Conservation (phyloP, 1,284 basidiomycete species). For the Marasmius sp. region DNA sequence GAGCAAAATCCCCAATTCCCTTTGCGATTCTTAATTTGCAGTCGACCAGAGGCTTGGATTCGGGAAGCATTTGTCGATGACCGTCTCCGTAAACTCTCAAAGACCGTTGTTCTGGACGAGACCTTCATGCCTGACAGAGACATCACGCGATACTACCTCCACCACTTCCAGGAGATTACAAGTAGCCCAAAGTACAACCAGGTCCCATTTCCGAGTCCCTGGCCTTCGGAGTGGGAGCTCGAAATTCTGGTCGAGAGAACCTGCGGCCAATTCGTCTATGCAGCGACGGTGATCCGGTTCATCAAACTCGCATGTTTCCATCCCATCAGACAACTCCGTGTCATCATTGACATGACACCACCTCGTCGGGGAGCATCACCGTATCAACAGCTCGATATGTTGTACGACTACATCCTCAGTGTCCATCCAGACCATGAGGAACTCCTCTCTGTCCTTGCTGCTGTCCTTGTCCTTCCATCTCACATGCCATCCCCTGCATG, state of each 20-base stretch:
- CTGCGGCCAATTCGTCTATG: conserved; percentile 11
- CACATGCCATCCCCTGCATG: not conserved
- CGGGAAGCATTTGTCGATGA: conserved; percentile 8
- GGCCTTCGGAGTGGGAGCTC: conserved; percentile 5
- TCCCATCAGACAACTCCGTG: conserved; percentile 2
- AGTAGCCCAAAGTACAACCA: not conserved
- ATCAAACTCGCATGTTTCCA: not conserved
- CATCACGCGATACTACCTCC: not conserved
- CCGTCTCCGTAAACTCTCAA: not conserved
- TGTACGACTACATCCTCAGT: conserved; percentile 8
- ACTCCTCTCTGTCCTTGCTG: not conserved
- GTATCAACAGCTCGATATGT: conserved; percentile 6
- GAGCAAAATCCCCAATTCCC: conserved; percentile 3
- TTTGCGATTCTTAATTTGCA: conserved; percentile 18
- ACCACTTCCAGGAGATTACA: not conserved
- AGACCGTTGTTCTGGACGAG: not conserved
- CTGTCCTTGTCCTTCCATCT: not conserved
- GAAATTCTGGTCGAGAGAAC: conserved; percentile 1
- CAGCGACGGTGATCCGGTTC: conserved; percentile 9
- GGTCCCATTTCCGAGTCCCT: not conserved
- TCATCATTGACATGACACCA: not conserved
- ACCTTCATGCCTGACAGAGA: not conserved
- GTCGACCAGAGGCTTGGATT: conserved; percentile 18
- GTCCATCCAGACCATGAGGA: not conserved
- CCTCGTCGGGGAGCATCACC: not conserved